A percentile compares a stretch with the other conserved stretches of the same genome.
phyloP scores from a whole-genome alignment of 1,139 yeast genomes.

The Candida mesenterica region DNA sequence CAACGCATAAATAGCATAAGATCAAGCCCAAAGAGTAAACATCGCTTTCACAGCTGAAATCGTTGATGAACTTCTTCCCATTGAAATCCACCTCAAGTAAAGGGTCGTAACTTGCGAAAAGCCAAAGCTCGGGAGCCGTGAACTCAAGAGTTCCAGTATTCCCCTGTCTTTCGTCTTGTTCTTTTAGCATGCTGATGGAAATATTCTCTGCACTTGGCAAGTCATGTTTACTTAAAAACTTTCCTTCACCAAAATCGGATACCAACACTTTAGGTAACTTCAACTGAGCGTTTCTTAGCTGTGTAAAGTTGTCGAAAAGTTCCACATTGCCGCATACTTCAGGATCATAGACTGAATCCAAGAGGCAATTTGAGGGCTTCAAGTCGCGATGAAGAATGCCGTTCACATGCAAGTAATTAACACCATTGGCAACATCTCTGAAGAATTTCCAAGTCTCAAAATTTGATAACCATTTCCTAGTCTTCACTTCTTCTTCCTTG shows the following conservation, averaged over 20 bases:
- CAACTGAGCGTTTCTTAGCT: constrained; percentile 24
- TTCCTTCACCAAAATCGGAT: constrained; percentile 90
- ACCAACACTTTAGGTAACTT: constrained; percentile 67
- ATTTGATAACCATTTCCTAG: constrained; percentile 27
- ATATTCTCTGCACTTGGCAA: constrained; percentile 10
- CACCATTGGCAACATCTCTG: constrained; percentile 66
- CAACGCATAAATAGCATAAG: constrained; percentile 68
- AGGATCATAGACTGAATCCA: constrained; percentile 38
- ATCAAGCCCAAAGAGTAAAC: constrained; percentile 83
- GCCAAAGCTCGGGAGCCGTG: constrained; percentile 79
- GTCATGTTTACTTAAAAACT: constrained; percentile 52
- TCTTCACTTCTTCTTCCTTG: background rate
- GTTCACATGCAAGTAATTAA: constrained; percentile 65
- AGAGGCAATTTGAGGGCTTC: constrained; percentile 82
- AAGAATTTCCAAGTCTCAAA: constrained; percentile 60
- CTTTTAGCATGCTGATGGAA: constrained; percentile 11
- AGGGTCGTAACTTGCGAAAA: constrained; percentile 26
- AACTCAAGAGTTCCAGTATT: constrained; percentile 85
- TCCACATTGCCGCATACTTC: constrained; percentile 9
- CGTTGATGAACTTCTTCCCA: constrained; percentile 31
- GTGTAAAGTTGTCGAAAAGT: constrained; percentile 15
- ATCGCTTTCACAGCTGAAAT: constrained; percentile 71
- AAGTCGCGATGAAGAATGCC: constrained; percentile 84
- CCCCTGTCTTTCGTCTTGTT: constrained; percentile 43
- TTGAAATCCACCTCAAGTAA: constrained; percentile 8